Conservation (phyloP, 345 rosid genomes). For the Cardiospermum halicacabum region DNA sequence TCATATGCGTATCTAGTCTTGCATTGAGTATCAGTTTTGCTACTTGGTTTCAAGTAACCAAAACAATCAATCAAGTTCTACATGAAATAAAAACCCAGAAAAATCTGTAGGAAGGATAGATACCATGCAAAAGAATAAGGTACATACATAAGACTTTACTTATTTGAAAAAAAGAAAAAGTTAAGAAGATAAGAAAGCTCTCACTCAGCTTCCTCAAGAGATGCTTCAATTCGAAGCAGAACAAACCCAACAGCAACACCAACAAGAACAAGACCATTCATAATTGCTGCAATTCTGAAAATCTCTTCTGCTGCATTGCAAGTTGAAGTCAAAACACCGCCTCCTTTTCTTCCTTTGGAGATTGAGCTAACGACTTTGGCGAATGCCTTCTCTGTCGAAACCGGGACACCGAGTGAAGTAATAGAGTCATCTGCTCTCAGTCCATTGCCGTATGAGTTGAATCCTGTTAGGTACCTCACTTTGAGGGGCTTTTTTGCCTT, state of each 20-base stretch:
- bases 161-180: neutral
- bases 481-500: slow-evolving; percentile 15
- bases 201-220: slow-evolving; percentile 38
- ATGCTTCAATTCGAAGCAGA: slow-evolving; percentile 44
- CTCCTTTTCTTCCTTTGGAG: slow-evolving; percentile 23
- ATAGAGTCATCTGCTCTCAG: slow-evolving; percentile 43
- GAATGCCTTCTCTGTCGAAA: slow-evolving; percentile 31
- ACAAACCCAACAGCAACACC: slow-evolving; percentile 52
- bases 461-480: slow-evolving; percentile 32
- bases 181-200: neutral
- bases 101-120: neutral
- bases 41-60: neutral
- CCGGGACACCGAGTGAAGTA: slow-evolving; percentile 31
- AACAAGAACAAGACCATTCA: slow-evolving; percentile 44
- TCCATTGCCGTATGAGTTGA: slow-evolving; percentile 43
- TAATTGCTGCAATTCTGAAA: slow-evolving; percentile 46
- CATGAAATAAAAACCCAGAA: neutral
- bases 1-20: neutral
- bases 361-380: slow-evolving; percentile 44
- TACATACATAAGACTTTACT: neutral
- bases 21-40: neutral
- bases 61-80: slow-evolving; percentile 10
- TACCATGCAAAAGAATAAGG: neutral
- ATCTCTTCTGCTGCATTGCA: slow-evolving; percentile 39
- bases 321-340: slow-evolving; percentile 34